These are phyloP conservation scores for Candida palmyrensis DNA, from an alignment of 805 yeast species.

Conservation along the genomic window DNA sequence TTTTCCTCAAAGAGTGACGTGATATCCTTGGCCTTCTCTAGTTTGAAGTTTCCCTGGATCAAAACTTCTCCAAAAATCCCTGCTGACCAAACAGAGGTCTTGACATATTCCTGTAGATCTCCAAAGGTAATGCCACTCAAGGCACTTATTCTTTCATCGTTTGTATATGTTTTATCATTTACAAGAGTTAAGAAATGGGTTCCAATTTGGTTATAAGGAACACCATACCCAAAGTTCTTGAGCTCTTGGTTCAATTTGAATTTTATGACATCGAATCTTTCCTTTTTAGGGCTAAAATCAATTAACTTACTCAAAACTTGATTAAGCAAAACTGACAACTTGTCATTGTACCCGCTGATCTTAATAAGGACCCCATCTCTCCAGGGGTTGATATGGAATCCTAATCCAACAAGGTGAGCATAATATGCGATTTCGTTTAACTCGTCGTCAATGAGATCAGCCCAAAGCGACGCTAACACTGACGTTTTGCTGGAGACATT, in stretches of 20 bases:
- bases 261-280: constrained; percentile 63
- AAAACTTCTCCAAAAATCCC: constrained; percentile 69
- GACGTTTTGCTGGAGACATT: constrained; percentile 54
- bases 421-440: constrained; percentile 74
- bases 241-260: constrained; percentile 58
- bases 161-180: constrained; percentile 67
- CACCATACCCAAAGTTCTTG: constrained; percentile 64
- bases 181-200: constrained; percentile 55
- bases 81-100: constrained; percentile 39
- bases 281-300: constrained; percentile 44
- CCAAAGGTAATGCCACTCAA: constrained; percentile 40
- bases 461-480: constrained; percentile 55
- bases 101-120: constrained; percentile 47
- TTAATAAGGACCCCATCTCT: constrained; percentile 68
- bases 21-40: constrained; percentile 50
- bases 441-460: constrained; percentile 70
- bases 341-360: constrained; percentile 80
- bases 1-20: constrained; percentile 29
- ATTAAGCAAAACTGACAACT: constrained; percentile 57
- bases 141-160: constrained; percentile 54
- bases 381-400: constrained; percentile 50
- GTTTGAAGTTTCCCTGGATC: constrained; percentile 64
- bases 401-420: constrained; percentile 78
- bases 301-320: constrained; percentile 53
- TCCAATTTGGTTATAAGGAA: constrained; percentile 77